Percentiles rank a stretch among this genome's conserved stretches.
These are phyloP conservation scores for Flaveria trinervia DNA, from an alignment of 129 eudicot species.

Conservation along the genomic window DNA sequence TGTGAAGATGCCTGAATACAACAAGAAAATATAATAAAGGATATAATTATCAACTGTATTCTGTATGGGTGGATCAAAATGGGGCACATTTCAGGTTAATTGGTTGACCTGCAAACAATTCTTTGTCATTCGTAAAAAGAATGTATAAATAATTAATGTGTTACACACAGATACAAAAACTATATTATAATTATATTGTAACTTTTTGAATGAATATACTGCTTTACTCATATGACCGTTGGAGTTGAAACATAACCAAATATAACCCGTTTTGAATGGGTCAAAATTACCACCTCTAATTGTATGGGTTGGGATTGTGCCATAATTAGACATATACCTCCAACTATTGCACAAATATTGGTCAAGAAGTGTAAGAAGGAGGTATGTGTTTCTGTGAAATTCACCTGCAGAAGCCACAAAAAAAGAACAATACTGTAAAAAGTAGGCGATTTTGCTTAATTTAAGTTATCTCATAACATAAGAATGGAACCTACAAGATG, in stretches of 20 bases:
- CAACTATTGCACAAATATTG: conserved; percentile 84
- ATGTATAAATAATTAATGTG: neutral
- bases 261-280: neutral
- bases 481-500: neutral
- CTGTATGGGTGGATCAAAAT: neutral
- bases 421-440: neutral
- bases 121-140: neutral
- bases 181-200: neutral
- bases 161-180: neutral
- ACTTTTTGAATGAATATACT: neutral
- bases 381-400: conserved; percentile 60
- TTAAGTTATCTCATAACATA: neutral
- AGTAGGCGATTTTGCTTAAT: neutral
- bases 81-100: neutral
- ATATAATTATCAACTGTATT: neutral
- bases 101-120: neutral
- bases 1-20: conserved; percentile 65
- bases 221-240: neutral
- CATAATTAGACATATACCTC: conserved; percentile 56
- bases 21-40: neutral
- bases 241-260: neutral
- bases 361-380: conserved; percentile 86
- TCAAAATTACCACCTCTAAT: neutral
- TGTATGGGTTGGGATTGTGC: neutral
- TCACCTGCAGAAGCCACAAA: conserved; percentile 61